Evolutionary conservation across 108 stramenopile genomes (phyloP).

Genomic region (Cyclostephanos tholiformis): DNA sequence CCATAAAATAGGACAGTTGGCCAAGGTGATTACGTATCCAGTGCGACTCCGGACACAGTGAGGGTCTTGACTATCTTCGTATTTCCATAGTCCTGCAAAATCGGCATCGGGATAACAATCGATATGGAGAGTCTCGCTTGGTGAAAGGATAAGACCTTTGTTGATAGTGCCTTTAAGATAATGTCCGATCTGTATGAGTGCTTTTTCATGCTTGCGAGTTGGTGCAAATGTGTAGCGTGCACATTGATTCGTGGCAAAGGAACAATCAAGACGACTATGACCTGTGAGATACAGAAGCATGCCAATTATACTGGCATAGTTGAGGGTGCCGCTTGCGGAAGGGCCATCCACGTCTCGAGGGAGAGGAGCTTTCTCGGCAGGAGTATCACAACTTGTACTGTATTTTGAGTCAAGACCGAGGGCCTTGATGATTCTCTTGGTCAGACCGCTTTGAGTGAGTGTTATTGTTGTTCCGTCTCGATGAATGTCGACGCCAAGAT

Average conservation of each 20-base stretch:
- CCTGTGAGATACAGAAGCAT: conserved; percentile 3
- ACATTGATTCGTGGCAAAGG: conserved; percentile 39
- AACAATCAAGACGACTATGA: conserved; percentile 32
- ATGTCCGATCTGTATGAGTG: conserved; percentile 33
- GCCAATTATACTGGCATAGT: neutral
- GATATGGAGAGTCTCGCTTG: conserved; percentile 14
- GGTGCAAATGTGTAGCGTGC: conserved; percentile 25
- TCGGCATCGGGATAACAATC: conserved; percentile 56
- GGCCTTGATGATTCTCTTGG: conserved; percentile 48
- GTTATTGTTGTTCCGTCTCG: neutral
- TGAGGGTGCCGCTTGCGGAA: conserved; percentile 1
- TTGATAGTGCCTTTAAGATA: conserved; percentile 41
- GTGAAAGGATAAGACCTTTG: conserved; percentile 40
- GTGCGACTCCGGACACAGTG: conserved; percentile 47
- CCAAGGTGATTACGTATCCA: conserved; percentile 49
- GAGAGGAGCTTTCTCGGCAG: conserved; percentile 1
- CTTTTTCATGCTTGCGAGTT: conserved; percentile 18
- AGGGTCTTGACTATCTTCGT: conserved; percentile 43
- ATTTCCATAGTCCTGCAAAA: conserved; percentile 47
- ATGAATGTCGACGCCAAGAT: conserved; percentile 14
- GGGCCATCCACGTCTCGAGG: neutral
- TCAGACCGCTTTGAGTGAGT: conserved; percentile 56
- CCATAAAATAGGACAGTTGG: conserved; percentile 52
- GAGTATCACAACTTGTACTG: neutral
- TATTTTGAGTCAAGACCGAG: conserved; percentile 35